These are phyloP conservation scores for Ampelocalamus luodianensis DNA, from an alignment of 176 grass and related monocot genomes.

Conservation along the genomic window DNA sequence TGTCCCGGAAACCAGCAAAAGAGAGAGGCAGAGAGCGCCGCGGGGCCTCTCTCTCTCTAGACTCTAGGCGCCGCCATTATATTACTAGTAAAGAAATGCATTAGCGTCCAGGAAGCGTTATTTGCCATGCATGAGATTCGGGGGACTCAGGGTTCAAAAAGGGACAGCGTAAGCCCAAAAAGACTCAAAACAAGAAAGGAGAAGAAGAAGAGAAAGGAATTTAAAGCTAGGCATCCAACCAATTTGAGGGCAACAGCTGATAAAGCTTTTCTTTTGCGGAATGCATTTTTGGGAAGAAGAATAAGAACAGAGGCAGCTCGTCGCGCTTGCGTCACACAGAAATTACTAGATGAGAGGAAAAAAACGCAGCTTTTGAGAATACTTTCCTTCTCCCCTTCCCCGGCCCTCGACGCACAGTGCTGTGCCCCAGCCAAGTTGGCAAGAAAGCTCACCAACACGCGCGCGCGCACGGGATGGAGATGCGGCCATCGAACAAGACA, in stretches of 20 bases:
- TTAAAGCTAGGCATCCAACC: neutral
- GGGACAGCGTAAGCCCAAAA: conserved; percentile 53
- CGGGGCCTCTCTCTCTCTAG: neutral
- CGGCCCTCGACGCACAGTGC: neutral
- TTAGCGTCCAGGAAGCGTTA: conserved; percentile 10
- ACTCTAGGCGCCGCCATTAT: neutral
- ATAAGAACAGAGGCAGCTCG: neutral
- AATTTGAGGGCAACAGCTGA: neutral
- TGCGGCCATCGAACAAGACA: conserved; percentile 34
- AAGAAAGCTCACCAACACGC: conserved; percentile 13
- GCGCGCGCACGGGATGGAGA: conserved; percentile 1
- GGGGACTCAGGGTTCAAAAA: conserved; percentile 51
- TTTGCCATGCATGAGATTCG: conserved; percentile 33
- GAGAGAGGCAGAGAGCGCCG: neutral
- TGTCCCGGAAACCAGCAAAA: conserved; percentile 10
- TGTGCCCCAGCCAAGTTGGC: conserved; percentile 6
- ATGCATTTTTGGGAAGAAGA: conserved; percentile 32
- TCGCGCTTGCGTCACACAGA: neutral
- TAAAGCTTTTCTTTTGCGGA: neutral
- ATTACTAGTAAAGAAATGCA: neutral
- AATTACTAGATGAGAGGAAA: neutral
- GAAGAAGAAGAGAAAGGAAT: neutral
- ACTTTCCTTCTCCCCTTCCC: no score
- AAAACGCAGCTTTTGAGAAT: neutral
- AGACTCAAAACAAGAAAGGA: conserved; percentile 44